Evolutionary conservation across 2,329 filamentous ascomycete species (phyloP), one percentile per base, ranked within the genome.

Genomic region (Colletotrichum liaoningense): DNA sequence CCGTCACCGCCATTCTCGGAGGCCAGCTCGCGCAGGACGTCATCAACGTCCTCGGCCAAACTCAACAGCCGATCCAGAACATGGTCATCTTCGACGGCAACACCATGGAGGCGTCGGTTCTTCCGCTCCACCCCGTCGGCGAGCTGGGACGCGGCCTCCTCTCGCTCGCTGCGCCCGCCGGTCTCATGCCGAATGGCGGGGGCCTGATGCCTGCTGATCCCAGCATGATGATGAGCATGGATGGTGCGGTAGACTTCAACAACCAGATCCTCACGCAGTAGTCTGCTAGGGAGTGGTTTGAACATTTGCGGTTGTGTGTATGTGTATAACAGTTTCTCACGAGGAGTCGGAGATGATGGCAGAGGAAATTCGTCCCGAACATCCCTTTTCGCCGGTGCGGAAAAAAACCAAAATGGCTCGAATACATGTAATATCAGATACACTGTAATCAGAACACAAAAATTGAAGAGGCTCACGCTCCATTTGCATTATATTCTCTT

Each of bases 51-150:
- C 89, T 98, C 6, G 95, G 95, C 62, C 92, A 94, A 80, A 92
- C 93, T 54, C 95, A 98, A 84, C 97, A 98, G 82, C 97, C 97
- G 1, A 93, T 99, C 55, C 97, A 99, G 84, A 99, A 99, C 82
- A 91, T 98, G 81, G 89, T 98, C 63, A 86, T 98, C 24, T 98
- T 98, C 79, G 95, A 98, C 81, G 95, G 95, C 16, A 93, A 94
- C 77, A 89, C 88, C 58, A 93, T 94, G 83, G 90, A 94, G 76
- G 94, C 93, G 0, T 91, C 91, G 2, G 92, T 97, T 76, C 98
- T 97, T 80, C 89, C 95, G 2, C 86, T 98, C 55, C 94, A 97
- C 80, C 94, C 95, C 0, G 88, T 91, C 67, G 89, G 88, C 30
- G 80, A 79, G 26, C 84, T 92, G 14, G 90, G 90, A 55, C 81